Base-by-base conservation (phyloP, 148 eudicot genomes). In the Mesembryanthemum crystallinum region DNA sequence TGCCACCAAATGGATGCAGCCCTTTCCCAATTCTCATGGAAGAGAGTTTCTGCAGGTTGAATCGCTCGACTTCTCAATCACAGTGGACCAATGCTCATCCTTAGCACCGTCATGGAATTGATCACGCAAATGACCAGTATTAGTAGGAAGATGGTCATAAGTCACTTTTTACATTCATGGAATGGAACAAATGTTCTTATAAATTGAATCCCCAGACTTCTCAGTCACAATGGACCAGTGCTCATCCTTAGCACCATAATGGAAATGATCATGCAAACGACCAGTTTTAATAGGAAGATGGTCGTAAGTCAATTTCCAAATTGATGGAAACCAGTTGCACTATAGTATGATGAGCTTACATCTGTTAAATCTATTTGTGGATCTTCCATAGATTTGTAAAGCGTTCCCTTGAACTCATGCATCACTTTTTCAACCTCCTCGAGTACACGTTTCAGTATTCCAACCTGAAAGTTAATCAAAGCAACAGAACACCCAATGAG, bases 391-490 rank as follows among this genome's bases (percentile, higher is more conserved):
- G 99, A 86, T 82, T 82, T 92, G 87, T 89, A 86, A 71, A 96
- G 90, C 72, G 87, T 91, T 71, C 93, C 90, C 89, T 88, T 96
- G 74, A 96, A 96, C 83, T 96, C 98, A 32, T 88, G 92, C 97
- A 92, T 89, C 35, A 96, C 94, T 82, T 96, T 92, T 76, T 96
- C 99, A 72, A 96, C 97, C 88, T 92, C 99, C 85, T 92, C 98
- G 73, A 96, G 94, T 23, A 96, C 97, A 75, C 98, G 94, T 81
- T 96, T 96, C 76, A 96, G 86, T 81, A 96, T 96, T 74, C 99
- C 95, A 73, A 96, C 93, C 99, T 96, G 88, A 68, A 87, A 81
- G 73, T 59, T 49, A 74, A 69, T 13, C 29, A 74, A 32, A 25
- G 71, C 27, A 47, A 18, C 8, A 52, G 35, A 58, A 49, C 27